These are phyloP conservation scores for Physcomitrellopsis africana DNA, from an alignment of 225 moss, liverwort and hornwort species.

Conservation along the genomic window DNA sequence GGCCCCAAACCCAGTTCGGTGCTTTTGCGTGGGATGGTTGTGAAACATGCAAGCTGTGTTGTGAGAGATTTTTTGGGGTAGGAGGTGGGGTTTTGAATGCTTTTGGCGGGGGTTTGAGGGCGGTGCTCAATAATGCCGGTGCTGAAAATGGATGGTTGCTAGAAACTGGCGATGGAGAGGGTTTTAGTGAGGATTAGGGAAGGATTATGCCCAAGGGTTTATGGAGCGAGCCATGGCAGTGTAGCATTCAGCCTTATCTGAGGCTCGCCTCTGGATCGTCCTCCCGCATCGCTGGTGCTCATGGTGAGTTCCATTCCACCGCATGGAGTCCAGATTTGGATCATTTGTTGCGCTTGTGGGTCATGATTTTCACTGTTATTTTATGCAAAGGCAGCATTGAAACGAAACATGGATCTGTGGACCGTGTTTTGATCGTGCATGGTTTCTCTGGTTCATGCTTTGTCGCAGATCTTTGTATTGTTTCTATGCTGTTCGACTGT, in stretches of 20 bases:
- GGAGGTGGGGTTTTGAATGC: not conserved
- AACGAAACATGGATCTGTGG: too few relatives aligned
- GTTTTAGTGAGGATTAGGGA: conserved; percentile 57
- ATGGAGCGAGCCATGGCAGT: not conserved
- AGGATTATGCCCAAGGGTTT: conserved; percentile 52
- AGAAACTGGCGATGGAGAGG: conserved; percentile 18
- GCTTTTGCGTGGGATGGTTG: not conserved
- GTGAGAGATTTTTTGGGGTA: not conserved
- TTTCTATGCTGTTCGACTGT: too few relatives aligned
- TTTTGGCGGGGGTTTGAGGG: not conserved
- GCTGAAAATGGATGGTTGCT: not conserved
- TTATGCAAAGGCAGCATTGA: too few relatives aligned
- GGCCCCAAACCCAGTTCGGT: accelerated
- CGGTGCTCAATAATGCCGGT: not conserved
- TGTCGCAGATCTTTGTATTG: too few relatives aligned
- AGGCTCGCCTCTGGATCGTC: not conserved
- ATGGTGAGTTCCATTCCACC: not conserved
- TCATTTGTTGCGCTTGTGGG: too few relatives aligned
- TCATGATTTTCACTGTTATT: too few relatives aligned
- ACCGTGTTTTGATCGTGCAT: too few relatives aligned
- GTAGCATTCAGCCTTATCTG: not conserved
- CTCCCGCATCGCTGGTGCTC: not conserved
- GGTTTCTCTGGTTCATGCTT: too few relatives aligned
- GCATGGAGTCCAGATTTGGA: too few relatives aligned
- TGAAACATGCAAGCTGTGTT: not conserved